These are phyloP conservation scores for Lachnellula willkommii DNA, from an alignment of 2,329 filamentous ascomycete genomes.

Conservation along the genomic window DNA sequence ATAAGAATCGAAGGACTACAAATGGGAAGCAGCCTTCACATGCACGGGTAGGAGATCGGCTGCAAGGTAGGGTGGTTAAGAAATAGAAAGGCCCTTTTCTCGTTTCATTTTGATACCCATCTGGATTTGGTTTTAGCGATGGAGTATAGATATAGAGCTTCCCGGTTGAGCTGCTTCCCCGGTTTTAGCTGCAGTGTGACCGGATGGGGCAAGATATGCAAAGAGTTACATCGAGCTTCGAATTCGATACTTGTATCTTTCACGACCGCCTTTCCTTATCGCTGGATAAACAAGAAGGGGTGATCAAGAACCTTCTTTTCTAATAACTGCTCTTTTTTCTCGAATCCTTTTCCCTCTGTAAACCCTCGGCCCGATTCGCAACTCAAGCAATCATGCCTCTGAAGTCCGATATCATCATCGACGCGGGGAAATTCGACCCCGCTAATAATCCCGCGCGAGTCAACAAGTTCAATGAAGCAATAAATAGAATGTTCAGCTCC, in stretches of 20 bases:
- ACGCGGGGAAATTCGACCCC: constrained; percentile 40
- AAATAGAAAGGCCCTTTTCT: constrained; percentile 10
- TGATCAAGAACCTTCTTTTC: too few species aligned
- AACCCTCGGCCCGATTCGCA: not conserved
- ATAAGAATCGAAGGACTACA: constrained; percentile 12
- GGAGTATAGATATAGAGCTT: too few species aligned
- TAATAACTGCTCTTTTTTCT: not conserved
- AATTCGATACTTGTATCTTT: too few species aligned
- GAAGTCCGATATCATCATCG: constrained; percentile 36
- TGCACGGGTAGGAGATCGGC: constrained; percentile 12
- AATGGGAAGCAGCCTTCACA: constrained; percentile 19
- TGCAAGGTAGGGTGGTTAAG: constrained; percentile 14
- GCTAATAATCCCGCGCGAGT: constrained; percentile 37
- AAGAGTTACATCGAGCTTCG: too few species aligned
- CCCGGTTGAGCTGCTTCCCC: too few species aligned
- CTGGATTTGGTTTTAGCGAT: too few species aligned
- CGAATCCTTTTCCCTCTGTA: not conserved
- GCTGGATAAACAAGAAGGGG: too few species aligned
- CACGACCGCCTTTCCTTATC: too few species aligned
- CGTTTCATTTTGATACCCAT: not conserved
- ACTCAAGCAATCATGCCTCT: constrained; percentile 30
- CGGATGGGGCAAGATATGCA: too few species aligned
- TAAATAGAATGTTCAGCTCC: constrained; percentile 23
- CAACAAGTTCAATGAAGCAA: constrained; percentile 38
- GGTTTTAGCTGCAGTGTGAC: too few species aligned